phyloP scores from a whole-genome alignment of 306 rosid genomes.

The Cucumis melo region DNA sequence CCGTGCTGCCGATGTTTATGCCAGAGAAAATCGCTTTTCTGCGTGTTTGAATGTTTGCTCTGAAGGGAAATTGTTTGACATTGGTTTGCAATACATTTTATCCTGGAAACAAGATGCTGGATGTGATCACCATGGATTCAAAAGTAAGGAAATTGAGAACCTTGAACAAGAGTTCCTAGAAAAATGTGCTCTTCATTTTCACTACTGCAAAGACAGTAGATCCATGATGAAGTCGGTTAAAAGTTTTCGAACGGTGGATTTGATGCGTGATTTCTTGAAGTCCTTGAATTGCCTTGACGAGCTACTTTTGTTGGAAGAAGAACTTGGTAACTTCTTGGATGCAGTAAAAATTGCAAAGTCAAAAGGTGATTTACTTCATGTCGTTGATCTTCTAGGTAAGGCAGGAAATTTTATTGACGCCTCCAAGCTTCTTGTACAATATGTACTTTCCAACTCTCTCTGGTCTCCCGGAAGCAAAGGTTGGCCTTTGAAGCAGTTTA shows the following conservation, averaged over 20 bases:
- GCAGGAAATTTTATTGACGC: constrained; percentile 41
- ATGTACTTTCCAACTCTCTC: constrained; percentile 31
- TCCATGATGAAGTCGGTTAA: constrained; percentile 64
- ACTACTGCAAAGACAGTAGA: constrained; percentile 23
- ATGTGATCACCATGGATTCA: constrained; percentile 8
- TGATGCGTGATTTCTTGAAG: constrained; percentile 42
- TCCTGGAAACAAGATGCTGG: constrained; percentile 42
- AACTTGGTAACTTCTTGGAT: constrained; percentile 43
- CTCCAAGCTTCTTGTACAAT: constrained; percentile 19
- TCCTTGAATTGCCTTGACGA: constrained; percentile 33
- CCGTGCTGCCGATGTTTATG: constrained; percentile 47
- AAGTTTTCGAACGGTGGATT: constrained; percentile 40
- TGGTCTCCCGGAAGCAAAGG: constrained; percentile 35
- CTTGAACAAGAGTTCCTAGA: constrained; percentile 47
- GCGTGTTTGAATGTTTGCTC: constrained; percentile 47
- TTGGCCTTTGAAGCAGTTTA: constrained; percentile 43
- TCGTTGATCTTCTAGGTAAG: constrained; percentile 41
- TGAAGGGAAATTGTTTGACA: constrained; percentile 36
- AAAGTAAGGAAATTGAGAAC: constrained; percentile 12
- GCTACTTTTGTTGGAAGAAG: constrained; percentile 54
- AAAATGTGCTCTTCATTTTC: constrained; percentile 44
- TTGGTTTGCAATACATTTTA: constrained; percentile 40
- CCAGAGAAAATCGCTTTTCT: constrained; percentile 33
- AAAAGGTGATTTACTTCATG: constrained; percentile 30
- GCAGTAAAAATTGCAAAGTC: constrained; percentile 44